Evolutionary conservation across 1,284 basidiomycete species (phyloP), one percentile per base, ranked within the genome.

Genomic region (Ustilago loliicola): DNA sequence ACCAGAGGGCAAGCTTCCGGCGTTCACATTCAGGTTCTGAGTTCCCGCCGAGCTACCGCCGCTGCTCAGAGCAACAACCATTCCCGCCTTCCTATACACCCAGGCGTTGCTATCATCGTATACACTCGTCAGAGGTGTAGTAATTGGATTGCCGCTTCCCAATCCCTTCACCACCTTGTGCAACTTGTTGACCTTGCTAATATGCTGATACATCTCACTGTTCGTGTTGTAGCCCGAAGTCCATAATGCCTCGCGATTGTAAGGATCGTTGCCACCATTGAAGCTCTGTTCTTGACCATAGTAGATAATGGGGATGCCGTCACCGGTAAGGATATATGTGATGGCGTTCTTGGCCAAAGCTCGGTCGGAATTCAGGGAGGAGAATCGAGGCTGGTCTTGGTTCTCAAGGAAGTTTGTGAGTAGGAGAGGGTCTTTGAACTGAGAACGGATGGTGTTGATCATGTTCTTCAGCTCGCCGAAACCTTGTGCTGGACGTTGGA

Each of bases 371-470:
- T 54, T 66, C 56, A 51, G 80, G 72, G 53, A 70, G 27, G 87
- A 86, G 55, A 88, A 94, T 54, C 93, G 89, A 3, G 93, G 91
- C 23, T 93, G 76, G 83, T 94, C 93, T 79, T 94, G 93, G 87
- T 94, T 94, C 87, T 94, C 93, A 36, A 95, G 87, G 87, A 95
- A 94, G 80, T 93, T 93, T 3, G 92, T 93, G 1, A 93, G 88
- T 50, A 90, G 81, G 34, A 89, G 88, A 2, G 88, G 81, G 55
- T 90, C 90, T 86, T 83, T 62, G 45, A 65, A 69, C 9, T 55
- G 50, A 15, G 32, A n/a, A 7, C 42, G 45, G 60, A 56, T 57
- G 25, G 56, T 55, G 53, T 42, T 48, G 34, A 65, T 61, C 48
- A 57, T 56, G n/a, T 40, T 30, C 66, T 67, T 64, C 69, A 69